Base-by-base conservation (phyloP, 225 moss, liverwort and hornwort species). In the Rhytidiadelphus loreus region DNA sequence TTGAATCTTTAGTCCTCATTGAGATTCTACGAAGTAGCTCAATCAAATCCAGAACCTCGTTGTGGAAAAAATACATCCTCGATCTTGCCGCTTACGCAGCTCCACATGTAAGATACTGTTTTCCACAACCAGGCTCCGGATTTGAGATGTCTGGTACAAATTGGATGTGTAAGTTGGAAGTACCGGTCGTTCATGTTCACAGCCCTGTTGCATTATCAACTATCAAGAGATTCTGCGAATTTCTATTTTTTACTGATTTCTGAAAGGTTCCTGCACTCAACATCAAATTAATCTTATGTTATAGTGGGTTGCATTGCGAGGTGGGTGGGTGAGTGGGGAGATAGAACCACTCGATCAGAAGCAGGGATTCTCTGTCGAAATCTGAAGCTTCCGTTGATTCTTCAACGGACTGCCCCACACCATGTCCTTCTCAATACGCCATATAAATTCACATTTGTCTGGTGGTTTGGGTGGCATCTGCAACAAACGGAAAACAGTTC, bases 391-490 rank as follows among this genome's bases (percentile, higher is more conserved):
- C 8, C 9, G 90, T 80, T 91, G 93, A 84, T 73, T 66, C 85
- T 91, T 94, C 83, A 94, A 7, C 18, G 94, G 92, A 83, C 93
- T 94, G n/a, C 91, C 83, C 94, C 93, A 92, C 30, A 94, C 94
- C 94, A 94, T 94, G 83, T 94, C 93, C 83, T 92, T 93, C 58
- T 86, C 87, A 87, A 91, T 88, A 9, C 87, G 86, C 88, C 90
- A 90, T 37, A 88, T 85, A 1, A 59, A 83, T 58, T 94, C 94
- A 52, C 56, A 74, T 32, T 87, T 72, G 75, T 94, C 94, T 24
- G 91, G 88, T 70, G 93, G 94, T 83, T 92, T 93, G 18, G 93
- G 92, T 43, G 93, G 93, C 93, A 94, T 94, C 94, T 94, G 87
- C 60, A 83, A 82, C 41, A 68, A 56, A 57, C 35, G 48, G 57